A percentile compares a stretch with the other conserved stretches of the same genome.
Conservation (phyloP, 345 rosid species). For the Arabidopsis arenosa region DNA sequence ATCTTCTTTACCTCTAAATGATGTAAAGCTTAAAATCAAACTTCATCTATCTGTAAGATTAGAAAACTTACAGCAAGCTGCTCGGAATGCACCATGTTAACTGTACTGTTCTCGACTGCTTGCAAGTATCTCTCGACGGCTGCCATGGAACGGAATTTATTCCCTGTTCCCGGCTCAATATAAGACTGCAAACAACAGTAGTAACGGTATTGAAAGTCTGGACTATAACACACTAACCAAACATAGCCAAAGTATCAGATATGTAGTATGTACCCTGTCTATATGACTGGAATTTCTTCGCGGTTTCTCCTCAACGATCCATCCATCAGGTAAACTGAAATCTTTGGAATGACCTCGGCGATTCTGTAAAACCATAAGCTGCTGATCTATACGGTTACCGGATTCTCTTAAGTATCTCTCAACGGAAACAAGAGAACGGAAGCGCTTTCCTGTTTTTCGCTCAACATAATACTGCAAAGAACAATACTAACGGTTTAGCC, state of each 20-base stretch:
- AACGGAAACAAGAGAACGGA: constrained; percentile 57
- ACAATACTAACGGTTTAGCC: constrained; percentile 1
- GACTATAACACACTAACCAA: constrained; percentile 22
- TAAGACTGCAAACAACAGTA: constrained; percentile 51
- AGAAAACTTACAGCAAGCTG: constrained; percentile 27
- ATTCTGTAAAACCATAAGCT: constrained; percentile 22
- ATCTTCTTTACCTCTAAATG: not conserved
- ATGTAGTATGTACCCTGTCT: constrained; percentile 40
- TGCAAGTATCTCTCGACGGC: constrained; percentile 54
- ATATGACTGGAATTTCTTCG: constrained; percentile 20
- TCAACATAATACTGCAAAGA: constrained; percentile 58
- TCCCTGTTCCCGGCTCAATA: constrained; percentile 56
- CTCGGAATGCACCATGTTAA: constrained; percentile 22
- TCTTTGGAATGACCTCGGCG: constrained; percentile 15
- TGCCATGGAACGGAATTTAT: constrained; percentile 54
- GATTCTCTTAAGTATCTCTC: constrained; percentile 51
- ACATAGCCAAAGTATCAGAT: not conserved
- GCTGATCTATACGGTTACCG: constrained; percentile 15
- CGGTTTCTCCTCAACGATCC: constrained; percentile 38
- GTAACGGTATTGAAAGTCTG: not conserved
- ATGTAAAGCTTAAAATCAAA: constrained; percentile 1
- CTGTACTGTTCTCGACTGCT: constrained; percentile 14
- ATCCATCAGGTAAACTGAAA: constrained; percentile 43
- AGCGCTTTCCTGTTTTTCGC: constrained; percentile 52
- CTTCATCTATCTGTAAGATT: not conserved